Base-by-base conservation (phyloP, 768 basidiomycete genomes). In the Tephrocybe sp. region DNA sequence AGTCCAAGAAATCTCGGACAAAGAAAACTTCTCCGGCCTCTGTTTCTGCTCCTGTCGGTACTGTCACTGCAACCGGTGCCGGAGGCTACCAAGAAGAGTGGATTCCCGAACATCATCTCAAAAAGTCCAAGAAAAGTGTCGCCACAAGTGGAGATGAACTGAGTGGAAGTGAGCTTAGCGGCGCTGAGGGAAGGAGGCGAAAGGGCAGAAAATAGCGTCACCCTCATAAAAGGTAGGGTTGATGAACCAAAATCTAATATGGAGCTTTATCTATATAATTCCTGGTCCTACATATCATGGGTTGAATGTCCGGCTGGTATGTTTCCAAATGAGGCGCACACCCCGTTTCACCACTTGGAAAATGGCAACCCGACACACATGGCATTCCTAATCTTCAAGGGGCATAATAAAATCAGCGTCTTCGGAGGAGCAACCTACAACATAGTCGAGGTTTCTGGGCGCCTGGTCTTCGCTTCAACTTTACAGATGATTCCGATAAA, bases 71-170 rank as follows among this genome's bases (percentile, higher is more conserved):
- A 26, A 82, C 82, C 19, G 81, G 83, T 28, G 76, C 83, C 2
- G 79, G 83, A 31, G 84, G 82, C 36, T 92, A 92, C 57, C 82
- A 89, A 60, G 88, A 92, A 62, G 91, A 93, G 60, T 93, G 91
- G 91, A 93, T 93, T 57, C 91, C 91, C n/a, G 87, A 87, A 56
- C 88, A 91, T 60, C 91, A 92, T 59, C 71, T 91, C 53, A 87
- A 80, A 73, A 87, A 88, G 66, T 49, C 69, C 26, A 89, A 78
- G 57, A 75, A 77, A 54, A 75, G 27, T 31, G 76, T 72, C 22
- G 70, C 64, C 32, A 52, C 72, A 18, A 79, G 71, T 55, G 88
- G 80, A 18, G 87, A 85, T 38, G 87, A 87, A 47, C 59, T 79
- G 25, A 89, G 87, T 49, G 82, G 78, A 16, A 79, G 70, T 3